Percentiles rank a stretch among this genome's conserved stretches.
Evolutionary conservation across 805 yeast species (phyloP).

Genomic region (Candida hispaniensis): DNA sequence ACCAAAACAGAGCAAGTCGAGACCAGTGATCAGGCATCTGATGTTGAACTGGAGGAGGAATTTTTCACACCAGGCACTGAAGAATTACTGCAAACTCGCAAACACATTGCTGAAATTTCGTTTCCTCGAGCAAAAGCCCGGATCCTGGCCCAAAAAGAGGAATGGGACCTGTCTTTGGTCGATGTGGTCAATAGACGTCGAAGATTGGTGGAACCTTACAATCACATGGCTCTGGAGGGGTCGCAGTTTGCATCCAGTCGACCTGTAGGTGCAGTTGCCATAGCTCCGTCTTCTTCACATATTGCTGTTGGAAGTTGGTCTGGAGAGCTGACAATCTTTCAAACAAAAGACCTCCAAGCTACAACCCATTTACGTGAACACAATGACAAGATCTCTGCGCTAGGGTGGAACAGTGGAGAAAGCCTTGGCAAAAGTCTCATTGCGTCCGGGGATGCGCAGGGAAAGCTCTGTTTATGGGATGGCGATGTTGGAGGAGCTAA

Average conservation of each 20-base stretch:
- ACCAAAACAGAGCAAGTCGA: conserved; percentile 21
- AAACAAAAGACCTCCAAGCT: conserved; percentile 33
- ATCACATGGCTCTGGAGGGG: conserved; percentile 40
- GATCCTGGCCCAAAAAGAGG: conserved; percentile 29
- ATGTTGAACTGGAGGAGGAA: conserved; percentile 58
- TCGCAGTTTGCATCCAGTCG: conserved; percentile 62
- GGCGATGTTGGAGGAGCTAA: conserved; percentile 15
- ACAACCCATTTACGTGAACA: conserved; percentile 35
- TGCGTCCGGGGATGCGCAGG: conserved; percentile 41
- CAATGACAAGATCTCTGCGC: conserved; percentile 55
- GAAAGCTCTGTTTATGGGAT: conserved; percentile 32
- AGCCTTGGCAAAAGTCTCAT: conserved; percentile 20
- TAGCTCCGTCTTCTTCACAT: conserved; percentile 41
- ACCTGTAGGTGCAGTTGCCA: conserved; percentile 51
- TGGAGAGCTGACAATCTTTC: too few relatives aligned
- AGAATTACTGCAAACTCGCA: conserved; percentile 43
- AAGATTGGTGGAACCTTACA: conserved; percentile 29
- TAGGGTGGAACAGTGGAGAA: conserved; percentile 48
- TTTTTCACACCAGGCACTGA: conserved; percentile 72
- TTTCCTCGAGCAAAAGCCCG: conserved; percentile 37
- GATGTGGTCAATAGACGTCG: conserved; percentile 41
- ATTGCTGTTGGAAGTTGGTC: too few relatives aligned
- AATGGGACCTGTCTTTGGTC: conserved; percentile 31
- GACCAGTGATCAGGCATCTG: conserved; percentile 24
- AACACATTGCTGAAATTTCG: conserved; percentile 42